These are phyloP conservation scores for Passalora sequoiae DNA, from an alignment of 2,329 filamentous ascomycete genomes.

Conservation along the genomic window DNA sequence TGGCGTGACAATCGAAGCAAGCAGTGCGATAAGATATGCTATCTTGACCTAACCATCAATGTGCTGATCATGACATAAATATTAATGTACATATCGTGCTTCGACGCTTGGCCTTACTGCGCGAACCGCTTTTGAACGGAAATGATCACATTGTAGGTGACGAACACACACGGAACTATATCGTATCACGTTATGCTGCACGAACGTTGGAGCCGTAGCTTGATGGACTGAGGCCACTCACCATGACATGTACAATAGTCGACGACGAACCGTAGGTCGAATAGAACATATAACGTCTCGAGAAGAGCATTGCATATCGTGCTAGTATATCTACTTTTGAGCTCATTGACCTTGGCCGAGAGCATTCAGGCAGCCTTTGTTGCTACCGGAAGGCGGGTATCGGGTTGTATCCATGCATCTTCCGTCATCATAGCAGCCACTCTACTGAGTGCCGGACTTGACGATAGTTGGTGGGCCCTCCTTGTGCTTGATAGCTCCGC, in stretches of 20 bases:
- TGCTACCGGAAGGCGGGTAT: constrained; percentile 5
- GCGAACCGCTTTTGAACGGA: no score
- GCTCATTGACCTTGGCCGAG: constrained; percentile 6
- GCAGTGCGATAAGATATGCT: no score
- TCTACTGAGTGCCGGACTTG: constrained; percentile 11
- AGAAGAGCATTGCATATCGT: constrained; percentile 13
- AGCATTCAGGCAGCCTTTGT: constrained; percentile 3
- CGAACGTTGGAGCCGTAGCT: no score
- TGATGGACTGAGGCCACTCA: no score
- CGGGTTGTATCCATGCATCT: constrained; percentile 3
- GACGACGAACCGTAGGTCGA: not conserved
- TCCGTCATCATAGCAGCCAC: not conserved
- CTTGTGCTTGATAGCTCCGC: constrained; percentile 49
- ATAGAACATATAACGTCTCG: constrained; percentile 4
- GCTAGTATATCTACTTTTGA: constrained; percentile 20
- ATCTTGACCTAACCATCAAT: no score
- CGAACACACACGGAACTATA: no score
- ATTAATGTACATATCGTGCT: no score
- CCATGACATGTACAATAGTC: not conserved
- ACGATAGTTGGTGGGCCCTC: constrained; percentile 50
- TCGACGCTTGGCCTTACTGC: no score
- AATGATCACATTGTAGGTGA: no score
- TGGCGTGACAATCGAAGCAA: no score
- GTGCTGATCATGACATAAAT: no score
- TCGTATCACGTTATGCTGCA: no score